Evolutionary conservation across 208 protist genomes (phyloP), one percentile per base, ranked within the genome.

Genomic region (Acanthamoeba quina): DNA sequence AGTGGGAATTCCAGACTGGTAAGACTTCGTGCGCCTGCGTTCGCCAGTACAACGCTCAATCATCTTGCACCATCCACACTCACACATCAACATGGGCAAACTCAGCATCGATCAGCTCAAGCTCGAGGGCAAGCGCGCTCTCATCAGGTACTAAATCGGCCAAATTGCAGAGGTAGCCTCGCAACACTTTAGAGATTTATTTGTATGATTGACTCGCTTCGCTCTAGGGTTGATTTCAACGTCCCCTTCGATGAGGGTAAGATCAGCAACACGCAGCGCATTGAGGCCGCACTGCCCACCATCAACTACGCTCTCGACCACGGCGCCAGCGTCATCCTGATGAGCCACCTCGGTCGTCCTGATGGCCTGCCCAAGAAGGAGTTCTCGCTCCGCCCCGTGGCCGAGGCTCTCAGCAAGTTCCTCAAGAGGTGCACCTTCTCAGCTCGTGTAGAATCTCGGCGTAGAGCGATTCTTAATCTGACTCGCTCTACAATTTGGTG

Each of bases 301-400:
- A 98, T 99, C 78, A 97, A 98, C 21, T 98, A 99, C 68, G 97
- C 99, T 60, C 96, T 99, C 15, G 98, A 95, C n/a, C 37, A 97
- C 17, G 96, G 94, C 4, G 94, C 95, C 72, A 68, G 82, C 31
- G 95, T 98, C 44, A 94, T 99, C 10, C 96, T 99, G 17, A 98
- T 99, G 95, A 99, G 97, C 95, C 99, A 99, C 95, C 97, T 99
- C 13, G 99, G 99, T 52, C 97, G 99, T 34, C 99, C 99, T 9
- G 99, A 98, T 74, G 99, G 99, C 56, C 94, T 68, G 2, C 37
- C 68, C 44, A 98, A 99, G 70, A 96, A 98, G 83, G 96, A 98
- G 94, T 98, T 96, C 78, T 99, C 98, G 66, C 95, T 99, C 11
- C 94, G 97, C 34, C 98, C 98, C 24, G 98, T 99, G n/a, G 99